Percentiles rank a stretch among this genome's conserved stretches.
These are phyloP conservation scores for Rosa chinensis DNA, from an alignment of 306 rosid species.

Conservation along the genomic window DNA sequence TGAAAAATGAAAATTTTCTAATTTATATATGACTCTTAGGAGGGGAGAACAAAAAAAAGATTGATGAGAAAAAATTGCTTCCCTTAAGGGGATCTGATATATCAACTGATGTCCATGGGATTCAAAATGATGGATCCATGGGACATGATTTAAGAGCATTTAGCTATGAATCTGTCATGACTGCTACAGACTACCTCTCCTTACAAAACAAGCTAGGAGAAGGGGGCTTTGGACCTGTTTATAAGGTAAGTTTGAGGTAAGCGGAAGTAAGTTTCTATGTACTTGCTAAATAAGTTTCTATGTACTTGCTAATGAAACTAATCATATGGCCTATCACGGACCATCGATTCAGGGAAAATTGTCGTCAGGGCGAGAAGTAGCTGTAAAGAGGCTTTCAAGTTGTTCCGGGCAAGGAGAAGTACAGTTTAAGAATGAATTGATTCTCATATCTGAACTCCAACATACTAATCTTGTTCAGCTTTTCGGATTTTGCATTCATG, in stretches of 20 bases:
- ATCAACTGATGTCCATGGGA: neutral
- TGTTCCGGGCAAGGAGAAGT: conserved; percentile 27
- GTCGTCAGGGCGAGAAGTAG: neutral
- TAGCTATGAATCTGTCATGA: conserved; percentile 14
- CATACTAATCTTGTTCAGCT: conserved; percentile 33
- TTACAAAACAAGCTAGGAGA: conserved; percentile 5
- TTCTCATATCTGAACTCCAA: conserved; percentile 32
- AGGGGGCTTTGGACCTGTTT: conserved; percentile 15
- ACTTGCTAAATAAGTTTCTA: no score
- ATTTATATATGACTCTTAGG: neutral
- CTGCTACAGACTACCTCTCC: conserved; percentile 2
- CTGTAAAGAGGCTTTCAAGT: conserved; percentile 22
- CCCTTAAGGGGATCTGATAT: neutral
- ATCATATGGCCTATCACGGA: neutral
- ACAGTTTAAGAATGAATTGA: conserved; percentile 39
- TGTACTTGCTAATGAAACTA: neutral
- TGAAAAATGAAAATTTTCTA: neutral
- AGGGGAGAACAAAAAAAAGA: neutral
- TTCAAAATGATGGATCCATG: neutral
- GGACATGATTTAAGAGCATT: conserved; percentile 14
- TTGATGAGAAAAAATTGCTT: neutral
- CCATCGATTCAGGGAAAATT: conserved; percentile 15
- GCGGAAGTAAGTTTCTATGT: neutral
- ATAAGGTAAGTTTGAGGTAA: neutral
- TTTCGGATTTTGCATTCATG: conserved; percentile 27